Base-by-base conservation (phyloP, 768 basidiomycete species). In the Boletus sp. region DNA sequence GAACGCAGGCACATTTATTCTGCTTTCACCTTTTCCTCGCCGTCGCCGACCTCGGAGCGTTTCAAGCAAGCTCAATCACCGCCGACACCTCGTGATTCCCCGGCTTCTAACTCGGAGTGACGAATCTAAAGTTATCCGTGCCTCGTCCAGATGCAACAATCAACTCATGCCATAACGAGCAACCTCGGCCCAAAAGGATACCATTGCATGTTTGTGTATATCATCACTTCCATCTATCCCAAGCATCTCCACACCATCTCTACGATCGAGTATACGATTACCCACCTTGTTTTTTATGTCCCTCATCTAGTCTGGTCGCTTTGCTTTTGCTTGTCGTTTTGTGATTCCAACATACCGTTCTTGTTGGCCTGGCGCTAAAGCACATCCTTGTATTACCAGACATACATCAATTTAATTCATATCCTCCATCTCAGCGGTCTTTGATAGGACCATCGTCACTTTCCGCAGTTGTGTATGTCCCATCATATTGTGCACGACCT, bases 21-120 rank as follows among this genome's bases (percentile, higher is more conserved):
- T 21, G 78, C 87, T 5, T 91, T 91, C 66, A 90, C 88, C 4
- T 91, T 91, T 73, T 79, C 83, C 15, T 85, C 87, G 1, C 89
- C 89, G 7, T 85, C 85, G 1, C 83, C 81, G 10, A 75, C 81
- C 1, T 77, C 79, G 49, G 72, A 80, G 53, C 83, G 83, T 51
- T 79, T 79, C 70, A 78, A 71, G 62, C 74, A 77, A 65, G 68
- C 71, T 21, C 74, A 69, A 33, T 71, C 72, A 37, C 72, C 56
- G 53, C 67, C 62, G 63, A 66, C 65, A 52, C 54, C 43, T 60
- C 67, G 57, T 62, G 70, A 59, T 50, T 56, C 45, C 37, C 44
- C 43, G 4, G 51, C 52, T 53, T 57, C 64, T 33, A 55, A 51
- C 54, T 64, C 55, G 50, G 67, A 62, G 55, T 65, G 42, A 67